Base-by-base conservation (phyloP, 1,284 basidiomycete species). In the Moesziomyces antarcticus region DNA sequence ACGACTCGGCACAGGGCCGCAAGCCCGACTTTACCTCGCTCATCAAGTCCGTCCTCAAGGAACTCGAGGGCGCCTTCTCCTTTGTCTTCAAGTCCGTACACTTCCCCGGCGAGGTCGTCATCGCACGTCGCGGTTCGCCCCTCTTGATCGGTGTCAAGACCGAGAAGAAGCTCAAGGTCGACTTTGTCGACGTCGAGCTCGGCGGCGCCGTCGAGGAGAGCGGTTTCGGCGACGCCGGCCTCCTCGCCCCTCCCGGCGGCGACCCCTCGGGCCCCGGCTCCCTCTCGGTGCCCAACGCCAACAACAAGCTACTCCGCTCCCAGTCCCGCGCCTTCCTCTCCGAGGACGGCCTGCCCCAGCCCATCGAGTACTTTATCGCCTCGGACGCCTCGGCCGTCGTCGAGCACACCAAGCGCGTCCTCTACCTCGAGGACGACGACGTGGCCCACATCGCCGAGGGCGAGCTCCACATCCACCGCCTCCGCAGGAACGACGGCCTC, bases 361-460 rank as follows among this genome's bases (percentile, higher is more conserved):
- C 97, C 46, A 99, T 99, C 86, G 97, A 99, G 84, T 99, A 96
- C 89, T 99, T 99, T 87, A 91, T 99, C 79, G 97, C 97, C 10
- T 98, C 96, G 7, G 97, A 99, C 82, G 96, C 97, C 30, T 88
- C 92, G 45, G 97, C 97, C 54, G 91, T 99, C 79, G 90, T 99
- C 75, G 97, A 99, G 86, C 96, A 99, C 89, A 99, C 97, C 73
- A 99, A 99, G 88, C 91, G 94, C 51, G 97, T 99, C 37, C 89
- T 99, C 41, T 99, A 99, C 86, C 92, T 99, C 73, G 95, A 99
- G 86, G 97, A 99, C 82, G 95, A 99, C 84, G 97, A 99, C 84
- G 96, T 99, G 84, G 97, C 97, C 7, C 97, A 98, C 87, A 94
- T 99, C 75, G 88, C 93, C 69, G 93, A 96, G 73, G 97, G 97